A percentile compares a stretch with the other conserved stretches of the same genome.
Conservation (phyloP, 2,329 filamentous ascomycete genomes). For the Xenosphaeropsis pyriputrescens region DNA sequence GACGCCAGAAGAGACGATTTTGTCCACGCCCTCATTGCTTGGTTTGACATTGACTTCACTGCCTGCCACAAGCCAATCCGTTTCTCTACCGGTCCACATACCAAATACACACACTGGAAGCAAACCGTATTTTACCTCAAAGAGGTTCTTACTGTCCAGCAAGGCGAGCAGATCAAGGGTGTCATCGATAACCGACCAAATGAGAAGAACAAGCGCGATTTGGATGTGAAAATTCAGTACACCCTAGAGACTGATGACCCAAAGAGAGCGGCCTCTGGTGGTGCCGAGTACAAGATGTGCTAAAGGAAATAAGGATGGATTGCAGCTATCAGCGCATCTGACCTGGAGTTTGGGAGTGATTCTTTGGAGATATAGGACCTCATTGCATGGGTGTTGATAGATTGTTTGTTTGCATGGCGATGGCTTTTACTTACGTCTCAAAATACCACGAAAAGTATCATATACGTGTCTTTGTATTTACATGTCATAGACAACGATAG, state of each 20-base stretch:
- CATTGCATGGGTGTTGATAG: no score
- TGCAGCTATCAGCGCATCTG: constrained; percentile 1
- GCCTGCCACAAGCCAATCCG: constrained; percentile 96
- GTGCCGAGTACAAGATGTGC: constrained; percentile 70
- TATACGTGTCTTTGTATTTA: no score
- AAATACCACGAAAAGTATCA: no score
- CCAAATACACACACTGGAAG: constrained; percentile 99
- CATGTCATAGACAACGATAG: no score
- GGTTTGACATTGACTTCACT: constrained; percentile 98
- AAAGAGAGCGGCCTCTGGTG: constrained; percentile 52
- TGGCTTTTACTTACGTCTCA: not conserved
- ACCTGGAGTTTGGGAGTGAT: no score
- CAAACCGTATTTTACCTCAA: constrained; percentile 97
- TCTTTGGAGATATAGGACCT: no score
- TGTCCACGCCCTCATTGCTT: constrained; percentile 88
- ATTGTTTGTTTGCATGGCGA: not conserved
- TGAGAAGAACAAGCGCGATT: constrained; percentile 82
- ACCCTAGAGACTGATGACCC: constrained; percentile 62
- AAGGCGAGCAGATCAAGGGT: constrained; percentile 67
- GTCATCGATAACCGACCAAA: constrained; percentile 75
- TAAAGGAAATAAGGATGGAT: constrained; percentile 19
- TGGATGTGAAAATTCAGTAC: constrained; percentile 84
- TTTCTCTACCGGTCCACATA: constrained; percentile 94
- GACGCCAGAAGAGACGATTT: constrained; percentile 77
- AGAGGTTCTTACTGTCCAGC: constrained; percentile 82